phyloP scores from a whole-genome alignment of 1,284 basidiomycete genomes.

The Malassezia dermatis region DNA sequence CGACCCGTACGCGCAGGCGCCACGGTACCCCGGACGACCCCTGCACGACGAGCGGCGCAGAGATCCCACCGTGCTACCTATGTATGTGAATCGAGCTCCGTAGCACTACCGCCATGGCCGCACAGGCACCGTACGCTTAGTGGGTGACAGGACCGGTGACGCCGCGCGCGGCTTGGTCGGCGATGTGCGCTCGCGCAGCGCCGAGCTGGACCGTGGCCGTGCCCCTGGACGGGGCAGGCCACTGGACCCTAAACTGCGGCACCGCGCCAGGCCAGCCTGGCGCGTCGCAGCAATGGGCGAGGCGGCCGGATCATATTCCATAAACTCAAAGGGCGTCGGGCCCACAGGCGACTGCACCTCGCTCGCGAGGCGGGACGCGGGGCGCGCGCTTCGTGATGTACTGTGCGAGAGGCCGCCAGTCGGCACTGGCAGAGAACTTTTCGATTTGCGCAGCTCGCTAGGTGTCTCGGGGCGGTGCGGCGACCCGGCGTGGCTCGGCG shows the following conservation, averaged over 20 bases:
- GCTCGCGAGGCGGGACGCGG: constrained; percentile 7
- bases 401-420: constrained; percentile 25
- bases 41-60: background rate
- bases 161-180: constrained; percentile 2
- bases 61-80: constrained; percentile 3
- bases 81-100: constrained; percentile 13
- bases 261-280: constrained; percentile 16
- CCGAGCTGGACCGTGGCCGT: background rate
- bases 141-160: background rate
- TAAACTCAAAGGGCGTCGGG: constrained; percentile 25
- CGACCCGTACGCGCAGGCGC: constrained; percentile 3
- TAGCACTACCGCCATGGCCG: constrained; percentile 2
- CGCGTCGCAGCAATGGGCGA: constrained; percentile 22
- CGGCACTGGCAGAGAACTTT: constrained; percentile 34
- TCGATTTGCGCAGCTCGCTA: constrained; percentile 19
- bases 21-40: background rate
- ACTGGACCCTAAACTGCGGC: constrained; percentile 16
- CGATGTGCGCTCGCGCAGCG: background rate
- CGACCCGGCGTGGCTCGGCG: background rate
- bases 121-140: background rate
- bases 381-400: background rate
- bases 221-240: background rate
- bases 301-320: constrained; percentile 32
- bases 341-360: constrained; percentile 11
- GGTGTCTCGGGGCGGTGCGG: background rate